Evolutionary conservation across 805 yeast genomes (phyloP).

Genomic region (Metschnikowia lachancei): DNA sequence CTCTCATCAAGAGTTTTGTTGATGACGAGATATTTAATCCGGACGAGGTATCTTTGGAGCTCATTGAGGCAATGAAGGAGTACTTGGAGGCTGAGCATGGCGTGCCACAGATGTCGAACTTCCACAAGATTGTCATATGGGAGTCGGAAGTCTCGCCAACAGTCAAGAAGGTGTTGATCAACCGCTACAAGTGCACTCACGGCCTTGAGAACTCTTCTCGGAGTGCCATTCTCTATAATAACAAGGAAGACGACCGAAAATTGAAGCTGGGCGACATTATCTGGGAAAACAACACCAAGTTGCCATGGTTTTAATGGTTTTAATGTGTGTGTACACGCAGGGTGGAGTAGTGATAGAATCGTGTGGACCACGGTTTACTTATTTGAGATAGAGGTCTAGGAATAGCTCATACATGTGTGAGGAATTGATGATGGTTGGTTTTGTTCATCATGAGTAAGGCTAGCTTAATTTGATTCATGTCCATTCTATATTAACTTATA

Average conservation of each 20-base stretch:
- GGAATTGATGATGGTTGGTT: neutral
- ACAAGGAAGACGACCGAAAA: slow-evolving; percentile 25
- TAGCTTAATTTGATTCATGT: too few species aligned
- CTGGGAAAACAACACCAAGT: slow-evolving; percentile 43
- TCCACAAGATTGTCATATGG: slow-evolving; percentile 31
- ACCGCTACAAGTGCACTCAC: slow-evolving; percentile 17
- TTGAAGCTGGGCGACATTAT: slow-evolving; percentile 27
- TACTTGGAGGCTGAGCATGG: slow-evolving; percentile 18
- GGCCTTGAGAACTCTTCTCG: slow-evolving; percentile 35
- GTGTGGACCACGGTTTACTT: neutral
- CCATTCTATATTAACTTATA: too few species aligned
- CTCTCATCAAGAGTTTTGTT: slow-evolving; percentile 30
- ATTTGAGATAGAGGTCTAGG: too few species aligned
- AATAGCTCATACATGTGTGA: too few species aligned
- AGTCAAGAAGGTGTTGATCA: slow-evolving; percentile 18
- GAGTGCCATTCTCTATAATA: slow-evolving; percentile 34
- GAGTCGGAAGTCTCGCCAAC: slow-evolving; percentile 29
- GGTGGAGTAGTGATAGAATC: neutral
- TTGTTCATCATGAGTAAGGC: too few species aligned
- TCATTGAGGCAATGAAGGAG: slow-evolving; percentile 16
- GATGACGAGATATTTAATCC: slow-evolving; percentile 19
- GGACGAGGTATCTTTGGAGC: slow-evolving; percentile 17
- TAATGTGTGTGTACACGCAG: too few species aligned
- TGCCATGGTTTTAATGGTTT: slow-evolving; percentile 42
- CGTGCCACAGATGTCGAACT: slow-evolving; percentile 14